Evolutionary conservation across 1,139 yeast species (phyloP).

Genomic region (Kodamaea fungicola): DNA sequence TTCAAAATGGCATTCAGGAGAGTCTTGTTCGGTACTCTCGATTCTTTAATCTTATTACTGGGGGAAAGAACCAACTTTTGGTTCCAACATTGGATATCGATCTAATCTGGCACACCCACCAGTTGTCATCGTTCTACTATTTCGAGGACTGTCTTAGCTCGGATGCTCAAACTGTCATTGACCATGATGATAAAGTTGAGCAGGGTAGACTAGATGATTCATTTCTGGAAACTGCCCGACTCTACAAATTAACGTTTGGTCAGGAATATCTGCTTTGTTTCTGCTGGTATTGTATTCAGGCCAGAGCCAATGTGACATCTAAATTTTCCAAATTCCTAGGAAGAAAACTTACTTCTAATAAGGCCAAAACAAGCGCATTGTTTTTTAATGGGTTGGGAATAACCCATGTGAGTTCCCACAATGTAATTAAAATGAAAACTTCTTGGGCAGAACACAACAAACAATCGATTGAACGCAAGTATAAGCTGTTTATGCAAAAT

Average conservation of each 20-base stretch:
- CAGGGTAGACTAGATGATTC: slow-evolving; percentile 17
- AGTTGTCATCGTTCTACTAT: slow-evolving; percentile 24
- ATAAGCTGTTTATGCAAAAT: no score
- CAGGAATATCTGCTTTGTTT: slow-evolving; percentile 25
- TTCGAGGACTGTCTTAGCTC: slow-evolving; percentile 15
- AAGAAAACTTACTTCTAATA: slow-evolving; percentile 1
- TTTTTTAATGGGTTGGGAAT: slow-evolving; percentile 10
- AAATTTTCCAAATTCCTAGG: slow-evolving; percentile 6
- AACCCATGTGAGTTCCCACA: slow-evolving; percentile 18
- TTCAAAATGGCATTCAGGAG: slow-evolving; percentile 18
- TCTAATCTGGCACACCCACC: slow-evolving; percentile 41
- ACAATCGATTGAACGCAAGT: no score
- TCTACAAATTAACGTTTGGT: slow-evolving; percentile 15
- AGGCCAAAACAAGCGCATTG: slow-evolving; percentile 2
- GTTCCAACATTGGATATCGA: slow-evolving; percentile 41
- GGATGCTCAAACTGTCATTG: slow-evolving; percentile 13
- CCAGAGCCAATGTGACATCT: slow-evolving; percentile 6
- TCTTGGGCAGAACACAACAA: no score
- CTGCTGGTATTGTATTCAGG: slow-evolving; percentile 23
- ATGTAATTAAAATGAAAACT: slow-evolving; percentile 9
- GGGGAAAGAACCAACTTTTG: slow-evolving; percentile 10
- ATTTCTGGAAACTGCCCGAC: slow-evolving; percentile 18
- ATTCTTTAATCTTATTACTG: slow-evolving; percentile 21
- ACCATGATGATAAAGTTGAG: slow-evolving; percentile 29
- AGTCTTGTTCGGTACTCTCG: slow-evolving; percentile 22